Base-by-base conservation (phyloP, 108 stramenopile species). In the Stephanodiscus triporus region DNA sequence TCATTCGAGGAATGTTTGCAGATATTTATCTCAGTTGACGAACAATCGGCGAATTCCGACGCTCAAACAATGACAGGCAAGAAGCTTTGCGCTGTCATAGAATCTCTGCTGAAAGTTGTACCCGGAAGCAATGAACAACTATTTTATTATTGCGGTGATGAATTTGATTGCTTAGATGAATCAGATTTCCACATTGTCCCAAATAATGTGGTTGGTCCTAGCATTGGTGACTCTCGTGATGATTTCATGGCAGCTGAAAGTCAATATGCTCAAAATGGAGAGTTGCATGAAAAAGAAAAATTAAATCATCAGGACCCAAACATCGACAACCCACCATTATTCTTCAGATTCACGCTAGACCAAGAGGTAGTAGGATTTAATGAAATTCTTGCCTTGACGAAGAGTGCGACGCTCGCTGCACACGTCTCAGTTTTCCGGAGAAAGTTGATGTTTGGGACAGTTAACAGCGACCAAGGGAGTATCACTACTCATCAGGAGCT, bases 311-410 rank as follows among this genome's bases (percentile, higher is more conserved):
- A 32, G 7, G 26, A 38, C 23, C 55, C 51, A 42, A 43, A 62
- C 22, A 65, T 54, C 36, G 75, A 54, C 40, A 36, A 64, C 17
- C 43, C 53, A 22, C 91, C 91, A 32, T 56, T 91, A 14, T 91
- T 88, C 50, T 86, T 89, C 11, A 51, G 73, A 45, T 83, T 91
- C 43, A 66, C 76, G 16, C 48, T 89, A 20, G 83, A 89, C 45
- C 82, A 75, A 40, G 61, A 75, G 22, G 11, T 20, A 19, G 82
- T 66, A 19, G 54, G 76, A 7, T 24, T 81, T 17, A 53, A 78
- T 20, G 66, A 78, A 10, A 72, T 92, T 24, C 65, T 75, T 20
- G 14, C 45, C 2, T 73, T 89, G 36, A 70, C 72, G 36, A 75
- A 76, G 53, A 86, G 82, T 47, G 51, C 85, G 43, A 79, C 36